A percentile compares a stretch with the other conserved stretches of the same genome.
Conservation (phyloP, 345 rosid species). For the Cardiospermum halicacabum region DNA sequence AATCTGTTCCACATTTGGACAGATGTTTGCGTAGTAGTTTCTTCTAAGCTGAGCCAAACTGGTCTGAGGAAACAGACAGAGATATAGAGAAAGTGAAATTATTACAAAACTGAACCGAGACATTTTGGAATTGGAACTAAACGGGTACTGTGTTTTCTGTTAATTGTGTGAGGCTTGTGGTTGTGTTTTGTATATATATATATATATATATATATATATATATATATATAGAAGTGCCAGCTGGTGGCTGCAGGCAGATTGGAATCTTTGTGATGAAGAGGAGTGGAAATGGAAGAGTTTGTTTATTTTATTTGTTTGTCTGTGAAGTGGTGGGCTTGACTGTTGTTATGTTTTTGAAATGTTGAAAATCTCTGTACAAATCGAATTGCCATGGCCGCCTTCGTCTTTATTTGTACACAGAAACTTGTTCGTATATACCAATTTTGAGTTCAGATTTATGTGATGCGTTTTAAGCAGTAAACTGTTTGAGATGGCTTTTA, state of each 20-base stretch:
- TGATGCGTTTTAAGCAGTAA: too few relatives aligned
- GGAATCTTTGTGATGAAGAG: constrained; percentile 17
- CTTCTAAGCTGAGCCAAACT: constrained; percentile 52
- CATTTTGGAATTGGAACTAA: constrained; percentile 12
- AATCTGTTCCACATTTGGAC: constrained; percentile 67
- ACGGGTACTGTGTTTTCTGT: too few relatives aligned
- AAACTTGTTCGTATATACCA: too few relatives aligned
- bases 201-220: neutral
- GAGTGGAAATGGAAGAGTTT: neutral
- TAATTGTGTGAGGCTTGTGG: neutral
- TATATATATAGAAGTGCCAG: constrained; percentile 14
- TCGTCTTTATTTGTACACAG: constrained; percentile 12
- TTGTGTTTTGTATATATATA: neutral
- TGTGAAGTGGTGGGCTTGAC: neutral
- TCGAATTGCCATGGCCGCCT: constrained; percentile 36
- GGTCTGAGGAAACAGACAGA: constrained; percentile 37
- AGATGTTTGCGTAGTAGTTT: constrained; percentile 45
- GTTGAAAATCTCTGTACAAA: neutral
- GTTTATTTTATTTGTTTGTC: neutral
- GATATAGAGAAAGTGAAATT: constrained; percentile 35
- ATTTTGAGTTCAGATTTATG: too few relatives aligned
- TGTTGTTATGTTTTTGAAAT: constrained; percentile 10
- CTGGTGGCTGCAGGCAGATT: constrained; percentile 28
- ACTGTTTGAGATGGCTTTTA: too few relatives aligned
- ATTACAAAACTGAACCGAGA: constrained; percentile 21